A percentile compares a stretch with the other conserved stretches of the same genome.
Conservation (phyloP, 2,329 filamentous ascomycete genomes). For the Tothia fuscella region DNA sequence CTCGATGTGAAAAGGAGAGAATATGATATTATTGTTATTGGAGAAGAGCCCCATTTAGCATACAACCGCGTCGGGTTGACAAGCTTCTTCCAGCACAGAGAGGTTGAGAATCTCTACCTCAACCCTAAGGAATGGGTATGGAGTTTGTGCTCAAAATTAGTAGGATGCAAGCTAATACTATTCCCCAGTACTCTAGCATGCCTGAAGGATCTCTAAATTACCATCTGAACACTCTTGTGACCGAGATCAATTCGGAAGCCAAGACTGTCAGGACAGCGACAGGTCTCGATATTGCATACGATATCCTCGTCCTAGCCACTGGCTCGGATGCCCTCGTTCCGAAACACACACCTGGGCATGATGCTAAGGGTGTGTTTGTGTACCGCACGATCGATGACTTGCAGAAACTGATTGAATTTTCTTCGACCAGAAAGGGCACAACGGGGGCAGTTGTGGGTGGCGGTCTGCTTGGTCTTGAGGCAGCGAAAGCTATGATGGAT, state of each 20-base stretch:
- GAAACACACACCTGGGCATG: conserved; percentile 59
- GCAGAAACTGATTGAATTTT: conserved; percentile 62
- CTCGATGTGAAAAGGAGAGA: conserved; percentile 63
- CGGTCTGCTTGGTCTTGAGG: conserved; percentile 74
- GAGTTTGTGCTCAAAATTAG: conserved; percentile 4
- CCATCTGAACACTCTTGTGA: conserved; percentile 63
- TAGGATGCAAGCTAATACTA: neutral
- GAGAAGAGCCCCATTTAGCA: conserved; percentile 75
- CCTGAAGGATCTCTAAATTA: conserved; percentile 58
- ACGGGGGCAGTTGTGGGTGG: conserved; percentile 71
- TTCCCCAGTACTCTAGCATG: conserved; percentile 51
- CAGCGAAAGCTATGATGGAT: conserved; percentile 86
- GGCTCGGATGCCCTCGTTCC: conserved; percentile 75
- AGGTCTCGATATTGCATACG: conserved; percentile 61
- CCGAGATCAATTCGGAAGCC: conserved; percentile 47
- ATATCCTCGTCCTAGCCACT: conserved; percentile 72
- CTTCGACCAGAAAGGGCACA: conserved; percentile 52
- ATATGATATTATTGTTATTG: conserved; percentile 74
- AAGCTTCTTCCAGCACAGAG: conserved; percentile 76
- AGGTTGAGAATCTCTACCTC: conserved; percentile 77
- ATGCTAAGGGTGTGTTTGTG: conserved; percentile 76
- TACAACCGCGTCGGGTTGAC: conserved; percentile 88
- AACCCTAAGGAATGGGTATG: conserved; percentile 73
- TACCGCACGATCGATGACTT: conserved; percentile 80
- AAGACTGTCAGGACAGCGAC: conserved; percentile 61